Evolutionary conservation across 164 flowering plant genomes (phyloP), one percentile per base, ranked within the genome.

Genomic region (Malania oleifera): DNA sequence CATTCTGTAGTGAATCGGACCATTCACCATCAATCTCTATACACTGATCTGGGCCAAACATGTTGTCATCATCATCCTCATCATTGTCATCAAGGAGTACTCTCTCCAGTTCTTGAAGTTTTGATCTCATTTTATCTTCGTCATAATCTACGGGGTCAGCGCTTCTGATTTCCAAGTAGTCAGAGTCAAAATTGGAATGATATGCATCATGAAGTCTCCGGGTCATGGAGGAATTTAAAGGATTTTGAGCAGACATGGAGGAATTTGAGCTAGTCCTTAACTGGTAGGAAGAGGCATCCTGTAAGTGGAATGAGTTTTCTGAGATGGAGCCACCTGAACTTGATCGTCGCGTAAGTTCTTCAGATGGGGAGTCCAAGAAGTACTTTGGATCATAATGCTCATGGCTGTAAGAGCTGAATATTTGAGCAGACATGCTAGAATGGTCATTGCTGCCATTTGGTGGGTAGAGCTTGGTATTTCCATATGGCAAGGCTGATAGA

Each of bases 61-160:
- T 45, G 5, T 4, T 31, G 35, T 31, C 70, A 34, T 83, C 79
- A 48, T 66, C 67, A 47, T 65, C 68, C n/a, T 55, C 78, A 39
- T 72, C 79, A 64, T 68, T 73, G 47, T 85, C 93, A 55, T 67
- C 78, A 29, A 86, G 75, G 34, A 87, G 83, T 22, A 64, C 89
- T 63, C 83, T 80, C 68, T 91, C 98, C 46, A 91, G 70, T 63
- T 91, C 95, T 70, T 75, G 87, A 63, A 91, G 82, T 75, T 86
- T 91, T 24, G 77, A 52, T 44, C 76, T 83, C 74, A 86, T 56
- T 56, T 65, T 70, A 54, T 77, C 83, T 27, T 77, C 82, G 54
- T 82, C 85, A 56, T 63, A 88, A n/a, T 73, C 74, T 1, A 66
- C 28, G n/a, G 58, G 45, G 59, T 77, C 84, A 17, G 78, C 68